Evolutionary conservation across 2,329 filamentous ascomycete species (phyloP).

Genomic region (Fusarium agapanthi): DNA sequence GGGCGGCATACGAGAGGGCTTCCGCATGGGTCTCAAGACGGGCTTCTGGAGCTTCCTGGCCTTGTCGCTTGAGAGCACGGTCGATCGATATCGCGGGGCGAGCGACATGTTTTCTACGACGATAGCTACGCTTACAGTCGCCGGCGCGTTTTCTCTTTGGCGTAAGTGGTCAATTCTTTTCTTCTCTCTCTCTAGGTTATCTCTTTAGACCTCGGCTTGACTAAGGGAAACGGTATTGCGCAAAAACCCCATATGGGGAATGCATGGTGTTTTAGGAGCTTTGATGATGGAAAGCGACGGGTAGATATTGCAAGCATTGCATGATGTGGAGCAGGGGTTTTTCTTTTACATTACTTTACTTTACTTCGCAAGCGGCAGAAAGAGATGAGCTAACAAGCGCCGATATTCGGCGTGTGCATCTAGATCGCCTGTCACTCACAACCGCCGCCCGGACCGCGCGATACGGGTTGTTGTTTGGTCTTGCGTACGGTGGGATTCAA

Average conservation of each 20-base stretch:
- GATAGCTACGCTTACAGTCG: slow-evolving; percentile 82
- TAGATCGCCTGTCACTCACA: slow-evolving; percentile 82
- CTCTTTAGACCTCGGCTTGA: slow-evolving; percentile 12
- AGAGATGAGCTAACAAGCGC: slow-evolving; percentile 38
- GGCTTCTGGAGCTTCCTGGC: slow-evolving; percentile 79
- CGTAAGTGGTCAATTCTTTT: slow-evolving; percentile 62
- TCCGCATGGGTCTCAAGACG: slow-evolving; percentile 76
- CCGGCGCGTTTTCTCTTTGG: slow-evolving; percentile 86
- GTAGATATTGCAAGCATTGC: slow-evolving; percentile 35
- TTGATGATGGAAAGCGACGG: slow-evolving; percentile 39
- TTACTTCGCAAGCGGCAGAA: background rate
- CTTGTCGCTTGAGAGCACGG: slow-evolving; percentile 83
- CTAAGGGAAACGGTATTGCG: slow-evolving; percentile 15
- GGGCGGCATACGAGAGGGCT: slow-evolving; percentile 80
- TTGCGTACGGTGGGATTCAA: slow-evolving; percentile 83
- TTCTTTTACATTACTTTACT: background rate
- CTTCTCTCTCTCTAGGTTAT: background rate
- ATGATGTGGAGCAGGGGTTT: background rate
- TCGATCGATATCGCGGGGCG: slow-evolving; percentile 75
- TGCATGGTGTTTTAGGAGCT: slow-evolving; percentile 11
- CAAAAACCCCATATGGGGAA: slow-evolving; percentile 31
- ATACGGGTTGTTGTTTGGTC: slow-evolving; percentile 79
- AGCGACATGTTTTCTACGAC: slow-evolving; percentile 84
- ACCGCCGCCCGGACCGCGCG: slow-evolving; percentile 81
- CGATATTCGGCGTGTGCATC: slow-evolving; percentile 41